Base-by-base conservation (phyloP, 805 yeast genomes). In the Sugiyamaella mastotermitis region DNA sequence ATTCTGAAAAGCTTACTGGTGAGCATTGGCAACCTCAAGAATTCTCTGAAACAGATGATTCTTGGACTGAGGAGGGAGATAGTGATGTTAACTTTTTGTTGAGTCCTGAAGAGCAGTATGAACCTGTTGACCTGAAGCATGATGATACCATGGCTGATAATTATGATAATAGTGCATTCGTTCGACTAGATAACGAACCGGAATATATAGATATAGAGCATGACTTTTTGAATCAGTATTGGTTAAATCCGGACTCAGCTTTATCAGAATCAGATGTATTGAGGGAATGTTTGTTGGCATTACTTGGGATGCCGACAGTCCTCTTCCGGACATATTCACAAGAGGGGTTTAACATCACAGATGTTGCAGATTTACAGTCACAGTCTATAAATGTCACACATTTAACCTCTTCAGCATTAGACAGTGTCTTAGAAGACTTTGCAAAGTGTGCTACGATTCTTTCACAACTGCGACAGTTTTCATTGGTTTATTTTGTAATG, bases 21-120 rank as follows among this genome's bases (percentile, higher is more conserved):
- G 56, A 50, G 11, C 58, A 55, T 33, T 56, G 61, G 61, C 33
- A 40, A n/a, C n/a, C n/a, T n/a, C n/a, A n/a, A 13, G 45, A 6
- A 3, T 4, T 11, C 11, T 38, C 35, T 9, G 33, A 29, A 18
- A 38, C 31, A 13, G 38, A 29, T 5, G 19, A 31, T 26, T 27
- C 33, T 3, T 32, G 41, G 3, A 40, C 7, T 14, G 5, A 10
- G 26, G 4, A 38, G 11, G 14, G 14, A 14, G 13, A 18, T 18
- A 18, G 23, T 14, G 38, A 17, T 11, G 38, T n/a, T n/a, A 10
- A n/a, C 10, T 10, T 23, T n/a, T 10, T n/a, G 26, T 23, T 10
- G n/a, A 10, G 10, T n/a, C 26, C 10, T n/a, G n/a, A n/a, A 10
- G 10, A 23, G 11, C n/a, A n/a, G 10, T 23, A 10, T 10, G n/a